Conservation (phyloP, 2,329 filamentous ascomycete genomes). For the Penicillium frequentans region DNA sequence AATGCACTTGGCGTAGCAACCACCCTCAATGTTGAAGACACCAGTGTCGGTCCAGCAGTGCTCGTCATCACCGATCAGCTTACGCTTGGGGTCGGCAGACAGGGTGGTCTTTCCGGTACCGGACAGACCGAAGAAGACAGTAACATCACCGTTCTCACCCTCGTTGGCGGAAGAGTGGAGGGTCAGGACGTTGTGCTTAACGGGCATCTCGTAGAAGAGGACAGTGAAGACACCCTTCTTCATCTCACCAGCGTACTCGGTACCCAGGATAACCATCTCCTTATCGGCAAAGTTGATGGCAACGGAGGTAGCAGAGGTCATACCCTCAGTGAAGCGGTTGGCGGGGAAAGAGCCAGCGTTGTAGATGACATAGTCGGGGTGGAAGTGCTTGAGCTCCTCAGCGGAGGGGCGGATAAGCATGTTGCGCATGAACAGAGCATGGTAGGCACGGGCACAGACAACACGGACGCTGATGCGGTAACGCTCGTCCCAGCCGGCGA, state of each 20-base stretch:
- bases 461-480: constrained; percentile 97
- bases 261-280: constrained; percentile 99
- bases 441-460: constrained; percentile 97
- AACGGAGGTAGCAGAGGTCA: constrained; percentile 97
- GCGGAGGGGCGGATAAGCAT: constrained; percentile 95
- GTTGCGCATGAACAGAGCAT: constrained; percentile 99
- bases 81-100: constrained; percentile 93
- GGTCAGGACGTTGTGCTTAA: constrained; percentile 98
- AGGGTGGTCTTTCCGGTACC: constrained; percentile 98
- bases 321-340: constrained; percentile 95
- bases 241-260: constrained; percentile 97
- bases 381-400: constrained; percentile 95
- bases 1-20: constrained; percentile 99
- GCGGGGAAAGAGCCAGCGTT: constrained; percentile 98
- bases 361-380: constrained; percentile 99
- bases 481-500: constrained; percentile 96
- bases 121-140: constrained; percentile 98
- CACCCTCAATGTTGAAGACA: constrained; percentile 99
- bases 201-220: constrained; percentile 99
- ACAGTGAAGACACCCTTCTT: constrained; percentile 99
- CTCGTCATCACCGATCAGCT: constrained; percentile 97
- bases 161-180: constrained; percentile 99
- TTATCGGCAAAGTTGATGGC: constrained; percentile 99
- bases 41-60: constrained; percentile 98
- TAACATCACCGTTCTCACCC: constrained; percentile 90